Evolutionary conservation across 108 stramenopile genomes (phyloP), one percentile per base, ranked within the genome.

Genomic region (Stephanodiscus triporus): DNA sequence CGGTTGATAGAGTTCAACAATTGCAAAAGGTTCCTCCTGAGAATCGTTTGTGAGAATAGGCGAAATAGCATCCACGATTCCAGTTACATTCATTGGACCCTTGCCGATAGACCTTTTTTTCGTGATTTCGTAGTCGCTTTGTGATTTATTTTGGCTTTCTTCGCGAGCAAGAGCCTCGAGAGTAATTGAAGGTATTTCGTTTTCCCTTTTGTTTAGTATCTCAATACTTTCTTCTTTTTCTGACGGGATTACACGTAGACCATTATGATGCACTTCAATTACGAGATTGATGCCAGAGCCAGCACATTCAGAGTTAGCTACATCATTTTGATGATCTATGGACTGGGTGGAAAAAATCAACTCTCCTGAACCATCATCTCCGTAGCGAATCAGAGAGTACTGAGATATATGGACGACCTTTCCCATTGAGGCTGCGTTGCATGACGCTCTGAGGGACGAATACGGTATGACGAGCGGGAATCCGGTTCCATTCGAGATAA

Each of bases 51-150:
- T 57, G 11, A 94, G 78, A 55, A 94, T 90, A 2, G 93, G 90
- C n/a, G 93, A 89, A 49, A 91, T 83, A 6, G 93, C 85, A 84
- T 89, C 87, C 4, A 94, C 82, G 32, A 57, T 55, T 69, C 72
- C 79, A 9, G 79, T 70, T 24, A 80, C 53, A 63, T 80, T 58
- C 16, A 80, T 80, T 22, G 71, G 51, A 32, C 60, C 68, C 49
- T 80, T 80, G 27, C 34, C 60, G 37, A 53, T 38, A 38, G 66
- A 57, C 45, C 61, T 76, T 56, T 68, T 76, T 34, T 68, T 68
- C 27, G 57, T 57, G 38, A 10, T 58, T 75, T n/a, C 55, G n/a
- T 51, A 56, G 30, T 6, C 58, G 2, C 32, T 66, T 58, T 55
- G 11, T 64, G 23, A 58, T 19, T 65, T 42, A 56, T 27, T 29